Conservation (phyloP, 345 rosid genomes). For the Citrus inodora region DNA sequence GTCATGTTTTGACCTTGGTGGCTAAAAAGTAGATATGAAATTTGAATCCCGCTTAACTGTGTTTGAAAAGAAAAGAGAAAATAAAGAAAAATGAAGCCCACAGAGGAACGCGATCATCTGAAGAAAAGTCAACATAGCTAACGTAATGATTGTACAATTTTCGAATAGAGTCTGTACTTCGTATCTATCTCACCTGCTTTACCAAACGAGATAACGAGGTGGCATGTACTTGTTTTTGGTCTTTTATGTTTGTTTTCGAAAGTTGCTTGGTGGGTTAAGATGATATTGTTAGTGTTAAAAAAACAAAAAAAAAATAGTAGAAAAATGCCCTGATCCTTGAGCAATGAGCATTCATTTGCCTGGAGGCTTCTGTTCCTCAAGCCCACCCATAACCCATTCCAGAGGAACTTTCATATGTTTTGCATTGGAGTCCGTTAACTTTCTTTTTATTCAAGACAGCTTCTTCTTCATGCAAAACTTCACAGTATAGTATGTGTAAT, state of each 20-base stretch:
- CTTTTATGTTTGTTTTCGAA: not conserved
- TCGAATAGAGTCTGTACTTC: not conserved
- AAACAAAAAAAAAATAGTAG: no score
- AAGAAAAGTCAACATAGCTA: not conserved
- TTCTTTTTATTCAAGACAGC: not conserved
- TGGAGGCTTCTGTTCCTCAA: no score
- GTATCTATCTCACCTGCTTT: not conserved
- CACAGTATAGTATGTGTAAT: not conserved
- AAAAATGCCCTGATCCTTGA: not conserved
- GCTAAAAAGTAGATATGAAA: not conserved
- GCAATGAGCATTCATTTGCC: no score
- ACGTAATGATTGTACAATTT: not conserved
- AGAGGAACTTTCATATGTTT: not conserved
- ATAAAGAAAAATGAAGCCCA: not conserved
- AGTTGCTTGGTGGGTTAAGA: not conserved
- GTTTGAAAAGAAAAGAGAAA: not conserved
- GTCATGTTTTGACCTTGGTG: not conserved
- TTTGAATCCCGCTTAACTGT: not conserved
- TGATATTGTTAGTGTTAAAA: no score
- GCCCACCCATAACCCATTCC: no score
- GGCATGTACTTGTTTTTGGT: not conserved
- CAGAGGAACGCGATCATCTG: not conserved
- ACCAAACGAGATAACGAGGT: not conserved
- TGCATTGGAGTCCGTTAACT: not conserved
- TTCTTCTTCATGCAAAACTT: not conserved